A percentile compares a stretch with the other conserved stretches of the same genome.
phyloP scores from a whole-genome alignment of 176 grass and related monocot species.

The Aegilops umbellulata region DNA sequence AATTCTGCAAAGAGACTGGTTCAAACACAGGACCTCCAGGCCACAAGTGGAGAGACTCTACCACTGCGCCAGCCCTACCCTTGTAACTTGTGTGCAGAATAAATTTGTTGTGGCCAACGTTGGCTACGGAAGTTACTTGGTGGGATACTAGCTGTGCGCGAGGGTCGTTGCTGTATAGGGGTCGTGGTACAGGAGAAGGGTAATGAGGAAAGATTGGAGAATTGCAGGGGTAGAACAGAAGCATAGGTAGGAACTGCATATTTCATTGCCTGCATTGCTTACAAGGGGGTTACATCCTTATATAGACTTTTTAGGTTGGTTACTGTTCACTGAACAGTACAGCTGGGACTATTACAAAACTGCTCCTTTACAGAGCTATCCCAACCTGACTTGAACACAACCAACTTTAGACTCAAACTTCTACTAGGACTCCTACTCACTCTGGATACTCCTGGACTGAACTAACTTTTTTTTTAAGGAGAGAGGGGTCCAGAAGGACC shows the following conservation, averaged over 20 bases:
- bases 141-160: not conserved
- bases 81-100: not conserved
- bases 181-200: not conserved
- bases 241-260: not conserved
- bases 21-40: no score
- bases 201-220: not conserved
- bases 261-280: not conserved
- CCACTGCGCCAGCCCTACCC: no score
- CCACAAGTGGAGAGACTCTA: no score
- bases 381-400: not conserved
- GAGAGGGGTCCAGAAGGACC: no score
- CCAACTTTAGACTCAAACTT: not conserved
- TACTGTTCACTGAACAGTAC: not conserved
- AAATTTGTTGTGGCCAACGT: not conserved
- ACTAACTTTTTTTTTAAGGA: no score
- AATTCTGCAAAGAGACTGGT: no score
- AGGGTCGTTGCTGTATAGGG: not conserved
- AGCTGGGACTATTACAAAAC: not conserved
- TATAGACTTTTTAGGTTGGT: not conserved
- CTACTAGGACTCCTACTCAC: no score
- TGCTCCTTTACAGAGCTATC: not conserved
- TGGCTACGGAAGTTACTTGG: not conserved
- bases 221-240: not conserved
- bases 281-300: no score
- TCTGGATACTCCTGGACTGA: no score